Base-by-base conservation (phyloP, 306 rosid species). In the Fagus crenata region DNA sequence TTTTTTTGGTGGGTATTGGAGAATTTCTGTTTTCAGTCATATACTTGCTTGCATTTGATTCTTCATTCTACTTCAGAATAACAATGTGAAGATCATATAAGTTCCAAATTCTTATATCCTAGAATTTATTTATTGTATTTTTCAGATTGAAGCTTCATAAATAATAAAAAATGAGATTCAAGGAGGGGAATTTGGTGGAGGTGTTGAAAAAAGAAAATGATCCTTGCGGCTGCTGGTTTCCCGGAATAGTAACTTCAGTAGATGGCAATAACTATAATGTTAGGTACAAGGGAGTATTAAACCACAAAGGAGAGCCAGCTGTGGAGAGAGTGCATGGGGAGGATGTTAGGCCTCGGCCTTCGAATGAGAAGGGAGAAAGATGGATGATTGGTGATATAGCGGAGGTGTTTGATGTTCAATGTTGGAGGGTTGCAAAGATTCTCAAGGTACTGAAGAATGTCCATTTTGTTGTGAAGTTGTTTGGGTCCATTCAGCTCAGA, bases 351-450 rank as follows among this genome's bases (percentile, higher is more conserved):
- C 84, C 84, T 53, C 69, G 35, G 53, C 84, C 80, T 81, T 77
- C 68, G 17, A 69, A 13, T 28, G 46, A 53, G 39, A 39, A 43
- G 69, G 9, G 5, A 6, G 49, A 53, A 49, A 55, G 69, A 63
- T 71, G 81, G 80, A 64, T 6, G 37, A 74, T 35, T 71, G 84
- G 84, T 71, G 84, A 81, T 63, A 22, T 81, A 41, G 80, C 71
- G 12, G 84, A 76, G 53, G 81, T 76, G 6, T 76, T 75, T 53
- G 84, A 81, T 35, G 14, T 7, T 3, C 43, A 61, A 14, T 70
- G 77, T 76, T 81, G 84, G 84, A 63, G 71, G 69, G 71, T 69
- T 37, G 80, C 72, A 41, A 75, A 69, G 67, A 72, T 81, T 15
- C 53, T 72, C n/a, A 76, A 81, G 69, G 77, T 76, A 4, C 8